phyloP scores from a whole-genome alignment of 2,329 filamentous ascomycete genomes.

The Colletotrichum siamense region DNA sequence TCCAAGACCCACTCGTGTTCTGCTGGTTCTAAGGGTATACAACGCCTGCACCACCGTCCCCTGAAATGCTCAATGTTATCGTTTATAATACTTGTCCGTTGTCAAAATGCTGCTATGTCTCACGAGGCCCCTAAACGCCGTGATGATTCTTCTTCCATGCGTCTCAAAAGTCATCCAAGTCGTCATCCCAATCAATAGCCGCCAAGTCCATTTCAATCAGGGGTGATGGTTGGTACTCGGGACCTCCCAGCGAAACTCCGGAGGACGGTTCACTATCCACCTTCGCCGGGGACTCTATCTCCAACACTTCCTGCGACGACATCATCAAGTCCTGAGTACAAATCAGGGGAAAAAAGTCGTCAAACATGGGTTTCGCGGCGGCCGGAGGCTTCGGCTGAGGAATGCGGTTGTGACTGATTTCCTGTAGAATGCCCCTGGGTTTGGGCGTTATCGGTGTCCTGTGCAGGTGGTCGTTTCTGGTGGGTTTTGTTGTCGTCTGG shows the following conservation, averaged over 20 bases:
- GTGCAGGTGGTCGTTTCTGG: not conserved
- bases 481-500: not conserved
- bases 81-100: not conserved
- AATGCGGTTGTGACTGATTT: not conserved
- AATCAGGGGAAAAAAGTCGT: conserved; percentile 35
- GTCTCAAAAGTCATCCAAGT: conserved; percentile 19
- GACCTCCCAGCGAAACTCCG: not conserved
- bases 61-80: not conserved
- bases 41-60: not conserved
- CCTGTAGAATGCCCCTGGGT: not conserved
- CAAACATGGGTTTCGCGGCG: not conserved
- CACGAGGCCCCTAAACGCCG: not conserved
- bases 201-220: conserved; percentile 6
- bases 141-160: not conserved
- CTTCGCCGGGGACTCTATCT: conserved; percentile 38
- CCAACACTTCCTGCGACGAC: conserved; percentile 52
- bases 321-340: conserved; percentile 52
- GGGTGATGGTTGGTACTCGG: not conserved
- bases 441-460: not conserved
- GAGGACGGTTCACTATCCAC: not conserved
- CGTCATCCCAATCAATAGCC: conserved; percentile 19
- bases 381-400: not conserved
- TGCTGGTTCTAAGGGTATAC: not conserved
- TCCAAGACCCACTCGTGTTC: not conserved
- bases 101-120: not conserved